These are phyloP conservation scores for Chenopodium album DNA, from an alignment of 148 eudicot genomes.

Conservation along the genomic window DNA sequence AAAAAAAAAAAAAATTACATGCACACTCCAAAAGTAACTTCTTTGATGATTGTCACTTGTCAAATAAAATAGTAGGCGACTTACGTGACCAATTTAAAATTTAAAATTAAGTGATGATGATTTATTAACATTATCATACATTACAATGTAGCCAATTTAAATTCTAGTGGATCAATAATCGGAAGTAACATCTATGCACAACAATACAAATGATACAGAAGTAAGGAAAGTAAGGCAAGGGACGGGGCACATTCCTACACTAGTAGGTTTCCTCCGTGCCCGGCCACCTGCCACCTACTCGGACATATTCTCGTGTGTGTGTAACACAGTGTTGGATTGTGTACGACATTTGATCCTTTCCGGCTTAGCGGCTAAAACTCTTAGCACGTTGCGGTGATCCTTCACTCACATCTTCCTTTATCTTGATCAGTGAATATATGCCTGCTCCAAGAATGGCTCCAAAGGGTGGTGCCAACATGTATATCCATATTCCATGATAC, in stretches of 20 bases:
- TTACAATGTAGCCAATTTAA: no score
- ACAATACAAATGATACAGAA: no score
- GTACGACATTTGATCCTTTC: no score
- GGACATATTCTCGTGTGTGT: no score
- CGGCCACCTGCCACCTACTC: no score
- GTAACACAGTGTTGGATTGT: no score
- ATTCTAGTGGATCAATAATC: no score
- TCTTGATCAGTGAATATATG: conserved; percentile 35
- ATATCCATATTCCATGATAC: conserved; percentile 41
- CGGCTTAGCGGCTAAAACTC: conserved; percentile 5
- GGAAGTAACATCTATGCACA: no score
- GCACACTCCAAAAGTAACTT: neutral
- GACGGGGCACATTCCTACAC: no score
- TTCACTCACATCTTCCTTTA: conserved; percentile 16
- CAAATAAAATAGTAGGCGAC: neutral
- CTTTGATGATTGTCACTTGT: neutral
- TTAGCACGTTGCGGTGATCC: conserved; percentile 8
- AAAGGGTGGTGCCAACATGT: conserved; percentile 36
- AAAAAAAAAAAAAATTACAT: neutral
- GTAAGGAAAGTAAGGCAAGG: no score
- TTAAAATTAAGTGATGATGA: neutral
- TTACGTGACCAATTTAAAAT: neutral
- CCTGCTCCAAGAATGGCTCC: conserved; percentile 43
- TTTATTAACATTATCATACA: neutral
- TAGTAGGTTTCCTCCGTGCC: no score